phyloP scores from a whole-genome alignment of 352 stramenopile species.

The Phytophthora colocasiae region DNA sequence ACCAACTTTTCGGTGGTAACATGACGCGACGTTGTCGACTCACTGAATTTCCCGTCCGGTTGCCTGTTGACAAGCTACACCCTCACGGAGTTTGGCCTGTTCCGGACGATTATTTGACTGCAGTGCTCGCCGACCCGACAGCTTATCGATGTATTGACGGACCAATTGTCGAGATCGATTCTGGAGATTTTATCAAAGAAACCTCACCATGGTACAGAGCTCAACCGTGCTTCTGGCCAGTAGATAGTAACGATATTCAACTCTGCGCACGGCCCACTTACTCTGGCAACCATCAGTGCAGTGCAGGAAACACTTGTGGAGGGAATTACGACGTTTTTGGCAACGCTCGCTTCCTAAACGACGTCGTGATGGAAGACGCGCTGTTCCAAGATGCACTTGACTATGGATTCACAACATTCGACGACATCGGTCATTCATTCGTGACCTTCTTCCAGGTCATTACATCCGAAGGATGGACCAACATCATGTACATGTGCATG shows the following conservation, averaged over 20 bases:
- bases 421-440: conserved; percentile 88
- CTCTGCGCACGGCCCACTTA: conserved; percentile 65
- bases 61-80: conserved; percentile 43
- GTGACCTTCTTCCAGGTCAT: conserved; percentile 94
- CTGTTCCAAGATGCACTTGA: conserved; percentile 71
- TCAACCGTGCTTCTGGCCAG: conserved; percentile 92
- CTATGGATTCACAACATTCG: conserved; percentile 93
- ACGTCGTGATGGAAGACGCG: conserved; percentile 51
- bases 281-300: conserved; percentile 60
- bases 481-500: conserved; percentile 92
- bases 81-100: conserved; percentile 19
- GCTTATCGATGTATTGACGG: conserved; percentile 48
- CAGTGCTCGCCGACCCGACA: conserved; percentile 44
- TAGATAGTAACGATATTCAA: conserved; percentile 76
- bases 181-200: conserved; percentile 55
- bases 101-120: conserved; percentile 7
- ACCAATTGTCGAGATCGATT: conserved; percentile 51
- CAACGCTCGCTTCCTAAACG: conserved; percentile 65
- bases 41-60: conserved; percentile 76
- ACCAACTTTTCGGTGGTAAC: conserved; percentile 85
- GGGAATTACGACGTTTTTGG: conserved; percentile 72
- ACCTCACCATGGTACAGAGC: conserved; percentile 67
- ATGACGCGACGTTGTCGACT: conserved; percentile 82
- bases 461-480: conserved; percentile 93
- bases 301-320: conserved; percentile 50